A percentile compares a stretch with the other conserved stretches of the same genome.
phyloP scores from a whole-genome alignment of 2,329 filamentous ascomycete genomes.

The Sphaerulina vaccinii region DNA sequence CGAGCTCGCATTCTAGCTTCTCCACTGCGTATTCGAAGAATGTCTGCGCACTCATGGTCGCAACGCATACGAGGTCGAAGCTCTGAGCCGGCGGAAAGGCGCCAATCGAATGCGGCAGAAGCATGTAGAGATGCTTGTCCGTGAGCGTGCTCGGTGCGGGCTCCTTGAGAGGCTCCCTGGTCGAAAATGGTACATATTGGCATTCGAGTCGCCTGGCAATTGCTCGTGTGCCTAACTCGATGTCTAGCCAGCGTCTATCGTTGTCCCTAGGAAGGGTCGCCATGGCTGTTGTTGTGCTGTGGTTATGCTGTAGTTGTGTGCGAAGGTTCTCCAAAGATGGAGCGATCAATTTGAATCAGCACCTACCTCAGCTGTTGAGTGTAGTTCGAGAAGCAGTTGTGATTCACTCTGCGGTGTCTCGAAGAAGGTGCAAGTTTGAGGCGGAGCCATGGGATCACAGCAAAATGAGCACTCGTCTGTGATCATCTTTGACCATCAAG shows the following conservation, averaged over 20 bases:
- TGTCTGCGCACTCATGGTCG: slow-evolving; percentile 18
- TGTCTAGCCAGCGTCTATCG: slow-evolving; percentile 2
- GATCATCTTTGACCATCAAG: too few species aligned
- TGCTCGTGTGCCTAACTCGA: slow-evolving; percentile 6
- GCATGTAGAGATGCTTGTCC: slow-evolving; percentile 10
- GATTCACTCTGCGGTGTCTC: slow-evolving; percentile 8
- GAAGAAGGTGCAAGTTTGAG: slow-evolving; percentile 6
- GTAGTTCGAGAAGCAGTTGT: not conserved
- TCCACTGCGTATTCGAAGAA: slow-evolving; percentile 27
- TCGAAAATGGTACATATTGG: not conserved
- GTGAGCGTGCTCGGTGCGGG: slow-evolving; percentile 4
- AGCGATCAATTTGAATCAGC: too few species aligned
- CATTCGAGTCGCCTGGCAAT: slow-evolving; percentile 1
- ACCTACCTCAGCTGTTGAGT: not conserved
- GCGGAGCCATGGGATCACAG: too few species aligned
- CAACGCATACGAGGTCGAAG: slow-evolving; percentile 20
- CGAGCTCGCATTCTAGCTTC: slow-evolving; percentile 11
- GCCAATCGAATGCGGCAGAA: slow-evolving; percentile 6
- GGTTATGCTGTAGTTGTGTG: too few species aligned
- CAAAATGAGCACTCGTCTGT: too few species aligned
- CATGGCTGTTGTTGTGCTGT: too few species aligned
- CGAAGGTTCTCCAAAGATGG: too few species aligned
- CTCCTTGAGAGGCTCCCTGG: slow-evolving; percentile 4
- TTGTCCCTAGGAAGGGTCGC: too few species aligned
- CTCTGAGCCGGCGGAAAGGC: slow-evolving; percentile 2